A percentile compares a stretch with the other conserved stretches of the same genome.
phyloP scores from a whole-genome alignment of 371 early-diverging fungal genomes.

The Nematocida displodere region DNA sequence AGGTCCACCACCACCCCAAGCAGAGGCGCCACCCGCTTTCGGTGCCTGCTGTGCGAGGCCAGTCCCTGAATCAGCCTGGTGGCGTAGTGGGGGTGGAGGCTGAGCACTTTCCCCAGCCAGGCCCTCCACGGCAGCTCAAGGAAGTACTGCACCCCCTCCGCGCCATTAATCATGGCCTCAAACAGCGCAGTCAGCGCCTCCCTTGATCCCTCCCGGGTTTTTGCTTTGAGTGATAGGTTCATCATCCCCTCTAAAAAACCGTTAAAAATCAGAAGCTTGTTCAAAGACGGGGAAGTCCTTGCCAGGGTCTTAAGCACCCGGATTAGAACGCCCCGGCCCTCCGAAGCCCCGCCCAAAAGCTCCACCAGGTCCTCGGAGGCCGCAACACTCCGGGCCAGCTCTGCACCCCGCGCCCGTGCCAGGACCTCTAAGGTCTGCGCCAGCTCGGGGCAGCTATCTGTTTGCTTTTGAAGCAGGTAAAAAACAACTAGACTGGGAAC shows the following conservation, averaged over 20 bases:
- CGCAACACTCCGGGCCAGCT: background rate
- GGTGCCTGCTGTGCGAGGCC: background rate
- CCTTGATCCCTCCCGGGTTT: constrained; percentile 5
- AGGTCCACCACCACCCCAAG: background rate
- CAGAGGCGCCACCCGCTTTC: background rate
- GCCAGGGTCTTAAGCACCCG: background rate
- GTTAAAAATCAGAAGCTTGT: constrained; percentile 35
- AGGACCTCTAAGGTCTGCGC: background rate
- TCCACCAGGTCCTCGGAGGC: background rate
- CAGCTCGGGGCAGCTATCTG: background rate
- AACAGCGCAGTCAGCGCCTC: background rate
- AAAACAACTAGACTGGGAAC: background rate
- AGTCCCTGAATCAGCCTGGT: constrained; percentile 11
- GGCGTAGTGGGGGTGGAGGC: constrained; percentile 30
- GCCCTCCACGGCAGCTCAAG: constrained; percentile 29
- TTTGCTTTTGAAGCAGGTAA: background rate
- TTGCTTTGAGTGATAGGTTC: background rate
- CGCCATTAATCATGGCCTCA: background rate
- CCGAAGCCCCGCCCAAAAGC: constrained; percentile 1
- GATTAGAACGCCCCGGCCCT: constrained; percentile 17
- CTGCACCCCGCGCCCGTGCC: background rate
- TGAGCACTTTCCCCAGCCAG: constrained; percentile 9
- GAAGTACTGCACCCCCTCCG: constrained; percentile 22
- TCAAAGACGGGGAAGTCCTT: background rate
- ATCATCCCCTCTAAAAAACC: constrained; percentile 31